These are phyloP conservation scores for Dictyostelium intermedium DNA, from an alignment of 78 protist genomes.

Conservation along the genomic window DNA sequence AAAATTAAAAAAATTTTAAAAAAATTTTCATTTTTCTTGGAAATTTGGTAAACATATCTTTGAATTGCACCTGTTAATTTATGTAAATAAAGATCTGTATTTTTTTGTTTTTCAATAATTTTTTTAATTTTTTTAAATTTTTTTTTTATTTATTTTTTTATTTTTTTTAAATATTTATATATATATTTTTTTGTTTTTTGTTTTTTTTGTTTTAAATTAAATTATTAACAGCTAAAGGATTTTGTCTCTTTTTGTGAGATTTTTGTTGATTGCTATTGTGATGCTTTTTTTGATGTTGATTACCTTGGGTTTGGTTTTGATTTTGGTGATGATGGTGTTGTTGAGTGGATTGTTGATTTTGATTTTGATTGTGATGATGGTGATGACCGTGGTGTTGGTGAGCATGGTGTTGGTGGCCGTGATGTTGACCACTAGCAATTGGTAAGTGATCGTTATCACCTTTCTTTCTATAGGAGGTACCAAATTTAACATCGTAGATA, in stretches of 20 bases:
- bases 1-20: background rate
- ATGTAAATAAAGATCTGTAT: too few relatives aligned
- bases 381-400: constrained; percentile 4
- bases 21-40: background rate
- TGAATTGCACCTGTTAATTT: too few relatives aligned
- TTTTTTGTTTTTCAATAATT: background rate
- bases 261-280: background rate
- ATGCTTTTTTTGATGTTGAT: background rate
- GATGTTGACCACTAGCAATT: background rate
- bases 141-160: background rate
- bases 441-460: constrained; percentile 18
- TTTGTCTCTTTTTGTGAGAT: background rate
- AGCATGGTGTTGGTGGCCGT: background rate
- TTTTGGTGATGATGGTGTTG: background rate
- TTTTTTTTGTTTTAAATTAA: background rate
- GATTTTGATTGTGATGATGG: background rate
- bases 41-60: background rate
- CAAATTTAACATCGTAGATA: constrained; percentile 68
- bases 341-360: background rate
- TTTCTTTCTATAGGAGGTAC: constrained; percentile 49
- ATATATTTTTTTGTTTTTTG: background rate
- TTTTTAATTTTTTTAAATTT: too few relatives aligned
- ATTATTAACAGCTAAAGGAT: background rate
- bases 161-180: background rate
- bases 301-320: background rate